Evolutionary conservation across 2,329 filamentous ascomycete genomes (phyloP), one percentile per base, ranked within the genome.

Genomic region (Curvularia spicifera): DNA sequence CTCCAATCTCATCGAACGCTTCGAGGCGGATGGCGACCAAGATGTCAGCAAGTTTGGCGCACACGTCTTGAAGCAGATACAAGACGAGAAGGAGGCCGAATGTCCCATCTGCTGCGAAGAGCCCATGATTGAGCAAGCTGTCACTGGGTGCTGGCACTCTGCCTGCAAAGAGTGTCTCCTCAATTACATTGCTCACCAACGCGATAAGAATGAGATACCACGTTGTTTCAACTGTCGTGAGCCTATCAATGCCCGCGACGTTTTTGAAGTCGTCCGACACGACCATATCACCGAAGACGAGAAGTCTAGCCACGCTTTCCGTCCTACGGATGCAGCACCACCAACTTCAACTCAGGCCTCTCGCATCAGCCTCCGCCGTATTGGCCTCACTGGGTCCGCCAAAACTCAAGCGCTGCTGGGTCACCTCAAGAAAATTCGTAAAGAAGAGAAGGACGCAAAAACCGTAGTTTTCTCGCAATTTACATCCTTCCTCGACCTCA

Each of bases 401-500:
- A 99, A 99, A 76, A 90, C 98, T 12, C 87, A 90, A 44, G 85
- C 91, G 0, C 83, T 99, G 5, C 84, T 97, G 63, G 84, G 82
- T 4, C 87, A 95, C 58, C 85, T 99, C 5, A 89, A 90, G 42
- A 79, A 81, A 1, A 78, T 96, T 7, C 87, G 89, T 9, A 84
- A 82, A 55, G 83, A 86, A 49, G 81, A 89, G n/a, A 85, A 88
- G 0, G 82, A 77, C 5, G 90, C 89, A 48, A 98, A 97, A 78
- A 92, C 91, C 0, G 93, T 98, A 22, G 89, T 99, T 31, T 99
- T 99, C 79, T 95, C 91, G 56, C 95, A 99, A 77, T 99, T 99
- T 76, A 99, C 95, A 0, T 96, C 93, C 0, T 99, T 98, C 76
- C 86, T 99, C 66, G 89, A 93, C 63, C 86, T 99, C 12, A 96